A percentile compares a stretch with the other conserved stretches of the same genome.
Evolutionary conservation across 345 rosid species (phyloP).

Genomic region (sweet orange (Citrus sinensis)): DNA sequence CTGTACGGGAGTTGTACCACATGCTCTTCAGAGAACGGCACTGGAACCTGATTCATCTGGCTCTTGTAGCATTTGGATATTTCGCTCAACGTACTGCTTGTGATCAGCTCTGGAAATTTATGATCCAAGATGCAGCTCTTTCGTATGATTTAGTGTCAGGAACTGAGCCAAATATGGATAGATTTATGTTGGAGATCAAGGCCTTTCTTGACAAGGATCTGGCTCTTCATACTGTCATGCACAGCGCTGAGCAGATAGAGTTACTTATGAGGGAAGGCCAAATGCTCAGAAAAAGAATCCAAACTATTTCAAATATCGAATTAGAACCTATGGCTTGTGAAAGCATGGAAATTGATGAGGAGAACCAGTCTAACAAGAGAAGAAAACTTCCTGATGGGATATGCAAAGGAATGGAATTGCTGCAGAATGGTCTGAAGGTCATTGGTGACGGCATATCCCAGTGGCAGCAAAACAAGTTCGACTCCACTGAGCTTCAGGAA

Average conservation of each 20-base stretch:
- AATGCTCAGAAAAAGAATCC: slow-evolving; percentile 41
- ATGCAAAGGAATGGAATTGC: slow-evolving; percentile 63
- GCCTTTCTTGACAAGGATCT: slow-evolving; percentile 77
- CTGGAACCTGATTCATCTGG: slow-evolving; percentile 79
- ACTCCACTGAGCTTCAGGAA: slow-evolving; percentile 46
- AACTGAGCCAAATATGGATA: slow-evolving; percentile 54
- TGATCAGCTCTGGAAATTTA: slow-evolving; percentile 82
- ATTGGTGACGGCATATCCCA: slow-evolving; percentile 59
- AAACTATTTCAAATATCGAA: slow-evolving; percentile 21
- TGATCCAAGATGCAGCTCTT: slow-evolving; percentile 80
- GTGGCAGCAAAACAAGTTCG: slow-evolving; percentile 44
- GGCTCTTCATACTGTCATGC: slow-evolving; percentile 38
- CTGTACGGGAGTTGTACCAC: slow-evolving; percentile 77
- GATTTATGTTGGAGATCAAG: slow-evolving; percentile 77
- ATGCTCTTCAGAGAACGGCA: slow-evolving; percentile 70
- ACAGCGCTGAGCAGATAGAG: slow-evolving; percentile 45
- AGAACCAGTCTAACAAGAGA: slow-evolving; percentile 51
- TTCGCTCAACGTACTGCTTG: slow-evolving; percentile 81
- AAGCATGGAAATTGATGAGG: slow-evolving; percentile 32
- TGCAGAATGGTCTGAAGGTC: slow-evolving; percentile 69
- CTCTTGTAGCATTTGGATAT: slow-evolving; percentile 70
- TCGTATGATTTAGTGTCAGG: slow-evolving; percentile 60
- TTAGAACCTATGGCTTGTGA: slow-evolving; percentile 20
- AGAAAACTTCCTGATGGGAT: slow-evolving; percentile 82
- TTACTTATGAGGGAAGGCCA: slow-evolving; percentile 57